A percentile compares a stretch with the other conserved stretches of the same genome.
Conservation (phyloP, 805 yeast species). For the Teunomyces pallodes region DNA sequence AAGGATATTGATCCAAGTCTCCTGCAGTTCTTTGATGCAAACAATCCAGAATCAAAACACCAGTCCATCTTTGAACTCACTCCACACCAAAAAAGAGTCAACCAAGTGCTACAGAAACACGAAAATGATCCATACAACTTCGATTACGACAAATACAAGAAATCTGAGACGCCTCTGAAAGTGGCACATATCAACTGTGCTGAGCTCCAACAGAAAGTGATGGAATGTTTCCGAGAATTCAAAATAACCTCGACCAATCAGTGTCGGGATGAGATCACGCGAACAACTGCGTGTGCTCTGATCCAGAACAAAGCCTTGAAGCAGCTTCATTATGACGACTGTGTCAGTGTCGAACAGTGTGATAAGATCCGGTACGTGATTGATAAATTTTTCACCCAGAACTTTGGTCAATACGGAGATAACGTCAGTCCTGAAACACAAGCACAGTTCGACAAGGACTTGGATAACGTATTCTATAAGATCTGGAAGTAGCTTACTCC, state of each 20-base stretch:
- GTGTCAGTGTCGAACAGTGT: constrained; percentile 35
- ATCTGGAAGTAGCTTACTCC: constrained; percentile 26
- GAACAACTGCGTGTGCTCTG: constrained; percentile 28
- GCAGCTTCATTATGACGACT: constrained; percentile 33
- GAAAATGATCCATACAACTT: constrained; percentile 18
- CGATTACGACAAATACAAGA: constrained; percentile 32
- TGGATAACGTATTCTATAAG: constrained; percentile 28
- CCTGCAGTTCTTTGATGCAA: constrained; percentile 27
- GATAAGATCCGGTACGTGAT: constrained; percentile 32
- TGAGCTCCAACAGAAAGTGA: constrained; percentile 36
- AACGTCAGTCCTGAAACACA: constrained; percentile 24
- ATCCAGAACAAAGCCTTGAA: constrained; percentile 35
- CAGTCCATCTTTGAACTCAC: constrained; percentile 20
- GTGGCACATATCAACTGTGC: constrained; percentile 38
- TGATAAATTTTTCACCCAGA: constrained; percentile 34
- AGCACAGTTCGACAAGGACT: constrained; percentile 25
- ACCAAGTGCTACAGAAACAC: constrained; percentile 20
- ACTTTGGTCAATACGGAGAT: constrained; percentile 40
- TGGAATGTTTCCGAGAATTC: constrained; percentile 36
- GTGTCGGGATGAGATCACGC: constrained; percentile 30
- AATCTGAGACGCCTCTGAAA: constrained; percentile 19
- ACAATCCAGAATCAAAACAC: constrained; percentile 28
- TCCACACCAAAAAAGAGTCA: constrained; percentile 27
- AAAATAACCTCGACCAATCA: constrained; percentile 22
- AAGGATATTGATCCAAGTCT: constrained; percentile 35